These are phyloP conservation scores for Senna siamea DNA, from an alignment of 306 rosid species.

Conservation along the genomic window DNA sequence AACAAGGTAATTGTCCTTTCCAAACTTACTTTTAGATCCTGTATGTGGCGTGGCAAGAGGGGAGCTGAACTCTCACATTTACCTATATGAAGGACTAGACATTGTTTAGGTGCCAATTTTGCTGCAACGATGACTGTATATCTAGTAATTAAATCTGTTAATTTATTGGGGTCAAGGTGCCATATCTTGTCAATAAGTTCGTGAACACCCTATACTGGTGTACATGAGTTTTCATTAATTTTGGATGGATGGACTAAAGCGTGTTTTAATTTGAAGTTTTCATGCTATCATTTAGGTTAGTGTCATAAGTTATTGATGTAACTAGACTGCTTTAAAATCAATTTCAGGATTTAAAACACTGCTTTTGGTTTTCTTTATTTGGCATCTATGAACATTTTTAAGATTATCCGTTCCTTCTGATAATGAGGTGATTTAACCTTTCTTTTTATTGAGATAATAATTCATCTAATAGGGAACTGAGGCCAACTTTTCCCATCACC, in stretches of 20 bases:
- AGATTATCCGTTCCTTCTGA: neutral
- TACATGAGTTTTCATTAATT: neutral
- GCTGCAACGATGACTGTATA: neutral
- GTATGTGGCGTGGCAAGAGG: constrained; percentile 12
- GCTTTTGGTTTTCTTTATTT: neutral
- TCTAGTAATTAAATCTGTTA: neutral
- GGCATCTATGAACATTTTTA: neutral
- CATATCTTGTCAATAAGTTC: neutral
- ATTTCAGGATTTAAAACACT: constrained; percentile 10
- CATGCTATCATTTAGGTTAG: constrained; percentile 1
- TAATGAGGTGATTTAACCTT: constrained; percentile 12
- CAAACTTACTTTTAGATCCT: constrained; percentile 6
- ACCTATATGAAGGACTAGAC: neutral
- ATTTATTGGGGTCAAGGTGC: neutral
- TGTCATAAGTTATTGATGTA: neutral
- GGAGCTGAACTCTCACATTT: constrained; percentile 6
- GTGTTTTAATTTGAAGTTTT: neutral
- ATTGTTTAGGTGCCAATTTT: neutral
- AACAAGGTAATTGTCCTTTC: constrained; percentile 63
- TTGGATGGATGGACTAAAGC: neutral
- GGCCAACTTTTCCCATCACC: constrained; percentile 8
- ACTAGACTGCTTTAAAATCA: constrained; percentile 8
- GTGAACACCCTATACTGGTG: neutral
- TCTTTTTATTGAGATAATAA: neutral
- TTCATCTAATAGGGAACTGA: neutral